phyloP scores from a whole-genome alignment of 192 early-diverging fungal genomes.

The Pecoramyces ruminantium region DNA sequence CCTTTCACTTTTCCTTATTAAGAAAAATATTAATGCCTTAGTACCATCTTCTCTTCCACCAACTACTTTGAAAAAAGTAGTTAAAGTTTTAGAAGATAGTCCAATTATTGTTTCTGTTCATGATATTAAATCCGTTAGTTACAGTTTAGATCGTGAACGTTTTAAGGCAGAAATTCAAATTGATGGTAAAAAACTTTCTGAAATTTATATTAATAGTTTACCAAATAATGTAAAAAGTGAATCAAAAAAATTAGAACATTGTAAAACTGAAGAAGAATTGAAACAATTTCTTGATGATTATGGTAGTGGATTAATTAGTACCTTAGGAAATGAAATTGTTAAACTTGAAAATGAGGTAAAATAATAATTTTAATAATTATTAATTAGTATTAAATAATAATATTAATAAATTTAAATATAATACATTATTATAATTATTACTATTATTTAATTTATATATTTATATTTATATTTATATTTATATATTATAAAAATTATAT shows the following conservation, averaged over 20 bases:
- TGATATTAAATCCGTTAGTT: slow-evolving; percentile 30
- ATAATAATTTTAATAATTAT: too few relatives aligned
- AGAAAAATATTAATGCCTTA: slow-evolving; percentile 24
- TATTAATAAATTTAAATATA: too few relatives aligned
- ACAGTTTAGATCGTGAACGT: slow-evolving; percentile 27
- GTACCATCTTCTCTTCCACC: slow-evolving; percentile 20
- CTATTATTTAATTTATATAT: too few relatives aligned
- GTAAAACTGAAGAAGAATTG: slow-evolving; percentile 17
- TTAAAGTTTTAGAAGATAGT: slow-evolving; percentile 21
- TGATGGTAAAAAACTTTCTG: slow-evolving; percentile 28
- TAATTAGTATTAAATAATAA: too few relatives aligned
- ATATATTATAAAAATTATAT: too few relatives aligned
- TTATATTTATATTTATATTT: too few relatives aligned
- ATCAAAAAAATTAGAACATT: slow-evolving; percentile 9
- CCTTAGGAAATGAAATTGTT: slow-evolving; percentile 29
- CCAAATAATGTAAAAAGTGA: slow-evolving; percentile 7
- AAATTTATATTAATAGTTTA: slow-evolving; percentile 13
- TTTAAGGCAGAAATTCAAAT: slow-evolving; percentile 44
- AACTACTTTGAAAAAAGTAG: slow-evolving; percentile 14
- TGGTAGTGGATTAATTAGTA: slow-evolving; percentile 16
- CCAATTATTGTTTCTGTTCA: slow-evolving; percentile 32
- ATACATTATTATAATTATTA: too few relatives aligned
- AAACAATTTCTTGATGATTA: slow-evolving; percentile 19
- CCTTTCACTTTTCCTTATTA: slow-evolving; percentile 26
- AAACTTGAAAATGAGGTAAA: slow-evolving; percentile 16